Evolutionary conservation across 768 basidiomycete genomes (phyloP).

Genomic region (Panus rudis): DNA sequence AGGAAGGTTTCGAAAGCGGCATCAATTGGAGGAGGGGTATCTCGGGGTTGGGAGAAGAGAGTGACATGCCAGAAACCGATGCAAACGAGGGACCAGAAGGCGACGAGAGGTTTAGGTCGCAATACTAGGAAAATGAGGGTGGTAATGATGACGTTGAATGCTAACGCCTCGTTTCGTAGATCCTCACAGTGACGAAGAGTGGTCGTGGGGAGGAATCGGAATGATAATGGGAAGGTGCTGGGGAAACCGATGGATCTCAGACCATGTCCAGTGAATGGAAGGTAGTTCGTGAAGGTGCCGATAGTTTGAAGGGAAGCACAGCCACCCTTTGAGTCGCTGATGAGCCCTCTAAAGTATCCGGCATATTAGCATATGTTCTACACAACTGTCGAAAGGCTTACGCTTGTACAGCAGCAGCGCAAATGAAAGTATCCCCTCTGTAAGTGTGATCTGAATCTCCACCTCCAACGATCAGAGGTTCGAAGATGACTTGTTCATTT

Average conservation of each 20-base stretch:
- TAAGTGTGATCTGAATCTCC: conserved; percentile 68
- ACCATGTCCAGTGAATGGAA: conserved; percentile 52
- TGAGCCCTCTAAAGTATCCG: conserved; percentile 44
- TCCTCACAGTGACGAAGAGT: conserved; percentile 62
- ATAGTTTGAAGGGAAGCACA: conserved; percentile 63
- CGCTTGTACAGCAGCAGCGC: conserved; percentile 78
- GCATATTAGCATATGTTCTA: conserved; percentile 7
- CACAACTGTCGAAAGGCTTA: conserved; percentile 27
- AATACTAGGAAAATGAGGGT: conserved; percentile 65
- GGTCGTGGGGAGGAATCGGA: conserved; percentile 42
- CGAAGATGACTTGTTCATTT: conserved; percentile 51
- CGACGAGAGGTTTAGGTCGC: conserved; percentile 59
- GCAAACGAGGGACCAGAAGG: conserved; percentile 74
- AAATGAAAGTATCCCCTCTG: conserved; percentile 79
- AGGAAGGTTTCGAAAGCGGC: conserved; percentile 73
- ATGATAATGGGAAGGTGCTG: conserved; percentile 67
- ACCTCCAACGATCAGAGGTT: conserved; percentile 80
- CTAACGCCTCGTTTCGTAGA: conserved; percentile 60
- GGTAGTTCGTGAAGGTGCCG: conserved; percentile 68
- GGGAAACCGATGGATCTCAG: conserved; percentile 70
- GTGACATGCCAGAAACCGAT: conserved; percentile 83
- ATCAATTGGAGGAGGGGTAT: conserved; percentile 60
- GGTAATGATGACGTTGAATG: conserved; percentile 64
- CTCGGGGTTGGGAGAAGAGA: conserved; percentile 69
- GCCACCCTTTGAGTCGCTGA: conserved; percentile 62